phyloP scores from a whole-genome alignment of 1,284 basidiomycete species.

The Leccinum solheimii region DNA sequence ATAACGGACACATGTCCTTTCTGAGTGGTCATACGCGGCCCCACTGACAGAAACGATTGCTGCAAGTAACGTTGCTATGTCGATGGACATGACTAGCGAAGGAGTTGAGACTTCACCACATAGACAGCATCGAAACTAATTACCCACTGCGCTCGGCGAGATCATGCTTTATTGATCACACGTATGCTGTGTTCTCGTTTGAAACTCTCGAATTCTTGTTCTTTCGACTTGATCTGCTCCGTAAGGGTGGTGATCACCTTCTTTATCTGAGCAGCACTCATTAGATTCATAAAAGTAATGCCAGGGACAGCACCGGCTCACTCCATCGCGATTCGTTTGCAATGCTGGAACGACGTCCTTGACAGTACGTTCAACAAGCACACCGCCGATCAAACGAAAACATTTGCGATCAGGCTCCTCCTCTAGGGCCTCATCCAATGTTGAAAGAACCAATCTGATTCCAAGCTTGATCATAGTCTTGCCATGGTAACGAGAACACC shows the following conservation, averaged over 20 bases:
- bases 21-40: neutral
- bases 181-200: conserved; percentile 83
- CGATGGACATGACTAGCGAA: neutral
- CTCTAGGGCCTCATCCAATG: conserved; percentile 75
- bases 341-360: conserved; percentile 92
- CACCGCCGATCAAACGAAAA: conserved; percentile 95
- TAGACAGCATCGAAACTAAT: neutral
- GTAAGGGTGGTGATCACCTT: conserved; percentile 75
- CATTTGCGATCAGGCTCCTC: conserved; percentile 90
- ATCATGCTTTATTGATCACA: conserved; percentile 44
- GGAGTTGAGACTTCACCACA: neutral
- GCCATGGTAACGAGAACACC: conserved; percentile 25
- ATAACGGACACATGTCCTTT: conserved; percentile 1
- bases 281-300: conserved; percentile 10
- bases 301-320: conserved; percentile 39
- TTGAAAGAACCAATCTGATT: conserved; percentile 83
- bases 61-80: neutral
- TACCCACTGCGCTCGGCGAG: neutral
- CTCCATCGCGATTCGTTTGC: conserved; percentile 82
- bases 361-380: conserved; percentile 94
- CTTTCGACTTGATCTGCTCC: conserved; percentile 86
- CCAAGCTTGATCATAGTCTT: conserved; percentile 8
- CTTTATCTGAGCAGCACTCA: conserved; percentile 57
- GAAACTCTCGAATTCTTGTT: conserved; percentile 81
- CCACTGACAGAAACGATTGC: neutral